Base-by-base conservation (phyloP, 208 protist species). In the Sergeia podlipaevii region DNA sequence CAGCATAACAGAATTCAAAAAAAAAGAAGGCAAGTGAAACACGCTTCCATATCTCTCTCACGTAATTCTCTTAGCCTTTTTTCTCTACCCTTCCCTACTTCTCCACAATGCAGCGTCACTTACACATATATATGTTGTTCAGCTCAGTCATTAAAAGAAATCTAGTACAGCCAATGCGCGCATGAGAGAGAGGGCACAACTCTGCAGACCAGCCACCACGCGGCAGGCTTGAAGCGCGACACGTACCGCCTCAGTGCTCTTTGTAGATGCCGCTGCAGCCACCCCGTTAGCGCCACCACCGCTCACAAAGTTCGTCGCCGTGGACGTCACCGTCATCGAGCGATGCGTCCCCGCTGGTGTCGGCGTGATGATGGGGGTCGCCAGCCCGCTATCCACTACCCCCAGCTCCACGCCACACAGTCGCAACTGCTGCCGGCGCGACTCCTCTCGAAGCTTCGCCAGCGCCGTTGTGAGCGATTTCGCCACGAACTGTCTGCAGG, bases 151-250 rank as follows among this genome's bases (percentile, higher is more conserved):
- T n/a, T 69, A 80, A 20, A 70, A 84, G 52, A 75, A 90, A 39
- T 92, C 81, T 0, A 92, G 50, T 0, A 92, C 60, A 41, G 87
- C 43, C 52, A 89, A 56, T 51, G 85, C 66, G 0, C 76, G 75
- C 77, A 87, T 87, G 21, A 87, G 48, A 0, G 80, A 69, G 39
- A 81, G 65, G 3, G 66, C 81, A 28, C 59, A 76, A 32, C 80
- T 85, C 80, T 89, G 74, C 26, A 89, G 57, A 2, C 76, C 80
- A 15, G 72, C 57, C 2, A 83, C 49, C 2, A 50, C 56, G 18
- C 70, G 71, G 43, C 75, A 63, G 2, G 33, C 23, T 20, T 68
- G 57, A 37, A 74, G 24, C 13, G 50, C 53, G 29, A 51, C 11
- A 38, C 33, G 41, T 17, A 46, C 52, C 24, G 47, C 50, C 26